A percentile compares a stretch with the other conserved stretches of the same genome.
Conservation (phyloP, 768 basidiomycete genomes). For the Hydnum rufescens region DNA sequence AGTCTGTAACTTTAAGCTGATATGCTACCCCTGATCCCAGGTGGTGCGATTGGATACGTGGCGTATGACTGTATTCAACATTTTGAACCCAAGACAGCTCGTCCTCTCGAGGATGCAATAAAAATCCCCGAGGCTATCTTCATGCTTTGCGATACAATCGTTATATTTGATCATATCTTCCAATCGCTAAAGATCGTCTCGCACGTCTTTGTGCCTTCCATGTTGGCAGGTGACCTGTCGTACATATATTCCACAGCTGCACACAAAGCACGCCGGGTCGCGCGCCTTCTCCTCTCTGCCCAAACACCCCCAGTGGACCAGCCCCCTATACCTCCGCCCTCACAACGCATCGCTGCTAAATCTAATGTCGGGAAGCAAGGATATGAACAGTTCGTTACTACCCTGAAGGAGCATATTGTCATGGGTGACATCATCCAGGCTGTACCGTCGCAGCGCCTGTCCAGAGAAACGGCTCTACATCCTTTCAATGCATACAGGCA, state of each 20-base stretch:
- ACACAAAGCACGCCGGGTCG: constrained; percentile 61
- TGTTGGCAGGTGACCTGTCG: constrained; percentile 27
- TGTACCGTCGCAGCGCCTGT: constrained; percentile 82
- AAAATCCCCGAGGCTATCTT: constrained; percentile 89
- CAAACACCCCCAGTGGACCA: constrained; percentile 28
- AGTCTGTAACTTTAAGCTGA: not conserved
- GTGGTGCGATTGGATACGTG: constrained; percentile 94
- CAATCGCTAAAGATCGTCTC: constrained; percentile 91
- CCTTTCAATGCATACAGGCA: constrained; percentile 96
- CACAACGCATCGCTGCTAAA: constrained; percentile 25
- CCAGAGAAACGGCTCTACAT: constrained; percentile 70
- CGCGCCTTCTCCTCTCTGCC: constrained; percentile 50
- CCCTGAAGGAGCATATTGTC: constrained; percentile 82
- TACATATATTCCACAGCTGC: constrained; percentile 83
- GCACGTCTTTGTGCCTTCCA: constrained; percentile 70
- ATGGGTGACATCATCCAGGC: constrained; percentile 98
- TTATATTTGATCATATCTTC: constrained; percentile 93
- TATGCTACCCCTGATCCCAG: constrained; percentile 18
- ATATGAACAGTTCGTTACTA: constrained; percentile 80
- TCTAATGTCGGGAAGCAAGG: constrained; percentile 91
- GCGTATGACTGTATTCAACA: constrained; percentile 91
- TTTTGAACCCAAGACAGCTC: constrained; percentile 80
- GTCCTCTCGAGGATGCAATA: constrained; percentile 54
- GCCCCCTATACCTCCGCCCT: constrained; percentile 31
- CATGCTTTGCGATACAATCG: constrained; percentile 89